Evolutionary conservation across 441 rosid species (phyloP).

Genomic region (Pelargonium myrrhifolium): DNA sequence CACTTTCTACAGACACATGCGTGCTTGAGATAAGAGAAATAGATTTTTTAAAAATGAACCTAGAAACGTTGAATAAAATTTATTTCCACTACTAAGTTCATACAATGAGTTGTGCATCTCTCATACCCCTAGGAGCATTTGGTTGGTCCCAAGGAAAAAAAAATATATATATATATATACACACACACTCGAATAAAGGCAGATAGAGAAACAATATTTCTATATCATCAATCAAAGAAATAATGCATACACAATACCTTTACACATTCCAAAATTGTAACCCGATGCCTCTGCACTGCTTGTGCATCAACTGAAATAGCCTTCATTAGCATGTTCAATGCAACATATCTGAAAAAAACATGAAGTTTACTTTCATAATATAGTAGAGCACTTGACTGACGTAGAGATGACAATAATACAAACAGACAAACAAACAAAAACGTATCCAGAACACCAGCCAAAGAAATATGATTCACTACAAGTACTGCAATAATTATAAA

Average conservation of each 20-base stretch:
- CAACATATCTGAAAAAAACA: constrained; percentile 68
- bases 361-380: neutral
- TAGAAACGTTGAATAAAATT: neutral
- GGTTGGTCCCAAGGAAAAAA: too few species aligned
- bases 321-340: constrained; percentile 95
- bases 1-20: neutral
- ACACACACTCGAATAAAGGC: neutral
- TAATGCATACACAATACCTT: constrained; percentile 47
- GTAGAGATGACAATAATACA: neutral
- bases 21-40: neutral
- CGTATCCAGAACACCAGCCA: neutral
- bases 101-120: too few species aligned
- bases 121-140: too few species aligned
- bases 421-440: too few species aligned
- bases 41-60: neutral
- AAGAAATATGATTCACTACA: constrained; percentile 6
- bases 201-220: constrained; percentile 7
- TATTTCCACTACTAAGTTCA: too few species aligned
- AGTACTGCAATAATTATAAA: neutral
- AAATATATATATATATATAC: too few species aligned
- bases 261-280: constrained; percentile 93
- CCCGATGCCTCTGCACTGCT: constrained; percentile 98
- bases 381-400: constrained; percentile 4
- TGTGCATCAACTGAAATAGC: constrained; percentile 87
- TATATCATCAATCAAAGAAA: constrained; percentile 18